Percentiles rank a stretch among this genome's conserved stretches.
Conservation (phyloP, 2,329 filamentous ascomycete genomes). For the Epicoccum sorghinum region DNA sequence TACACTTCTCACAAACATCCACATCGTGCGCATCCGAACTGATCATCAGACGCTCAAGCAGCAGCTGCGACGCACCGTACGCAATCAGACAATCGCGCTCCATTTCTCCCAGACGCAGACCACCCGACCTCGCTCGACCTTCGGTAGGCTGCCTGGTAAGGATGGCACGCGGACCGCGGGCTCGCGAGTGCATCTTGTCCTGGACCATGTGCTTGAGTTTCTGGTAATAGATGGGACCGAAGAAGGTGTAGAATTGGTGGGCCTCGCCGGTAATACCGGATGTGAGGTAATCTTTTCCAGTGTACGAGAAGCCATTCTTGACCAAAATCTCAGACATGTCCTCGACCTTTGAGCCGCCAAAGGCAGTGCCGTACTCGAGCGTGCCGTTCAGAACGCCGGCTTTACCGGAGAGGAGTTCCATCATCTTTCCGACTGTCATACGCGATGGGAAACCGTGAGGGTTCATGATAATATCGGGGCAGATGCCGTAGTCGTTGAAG, state of each 20-base stretch:
- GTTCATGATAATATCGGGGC: constrained; percentile 99
- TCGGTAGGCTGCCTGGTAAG: constrained; percentile 95
- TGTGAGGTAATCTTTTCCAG: constrained; percentile 96
- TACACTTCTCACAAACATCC: constrained; percentile 89
- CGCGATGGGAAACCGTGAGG: constrained; percentile 99
- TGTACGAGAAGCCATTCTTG: constrained; percentile 90
- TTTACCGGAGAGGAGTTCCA: constrained; percentile 94
- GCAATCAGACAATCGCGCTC: constrained; percentile 97
- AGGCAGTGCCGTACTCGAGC: constrained; percentile 88
- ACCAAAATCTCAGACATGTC: constrained; percentile 88
- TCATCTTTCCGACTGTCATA: constrained; percentile 98
- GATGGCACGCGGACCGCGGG: constrained; percentile 87
- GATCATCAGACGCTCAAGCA: constrained; percentile 93
- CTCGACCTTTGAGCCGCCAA: constrained; percentile 82
- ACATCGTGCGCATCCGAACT: constrained; percentile 89
- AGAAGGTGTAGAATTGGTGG: constrained; percentile 95
- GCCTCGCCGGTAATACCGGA: constrained; percentile 94
- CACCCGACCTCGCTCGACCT: constrained; percentile 89
- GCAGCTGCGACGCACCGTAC: constrained; percentile 89
- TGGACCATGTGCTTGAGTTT: constrained; percentile 99
- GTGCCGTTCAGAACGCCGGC: constrained; percentile 85
- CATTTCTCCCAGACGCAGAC: constrained; percentile 95
- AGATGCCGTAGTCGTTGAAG: constrained; percentile 87
- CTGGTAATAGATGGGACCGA: constrained; percentile 98
- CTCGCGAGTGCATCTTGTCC: constrained; percentile 98